phyloP scores from a whole-genome alignment of 2,329 filamentous ascomycete species.

The Calonectria pauciramosa region DNA sequence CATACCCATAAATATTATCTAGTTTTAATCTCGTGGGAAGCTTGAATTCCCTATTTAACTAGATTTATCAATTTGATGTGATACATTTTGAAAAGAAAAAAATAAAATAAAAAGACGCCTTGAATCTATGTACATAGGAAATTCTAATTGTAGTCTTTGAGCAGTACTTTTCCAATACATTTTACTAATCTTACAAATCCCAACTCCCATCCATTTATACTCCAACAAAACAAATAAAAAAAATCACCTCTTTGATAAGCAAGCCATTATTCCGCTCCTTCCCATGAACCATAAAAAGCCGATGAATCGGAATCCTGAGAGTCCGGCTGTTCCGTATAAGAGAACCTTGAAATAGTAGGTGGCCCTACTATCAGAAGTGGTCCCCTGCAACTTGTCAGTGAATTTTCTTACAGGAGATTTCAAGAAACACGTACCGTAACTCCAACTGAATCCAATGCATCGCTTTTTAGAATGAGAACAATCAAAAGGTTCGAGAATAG shows the following conservation, averaged over 20 bases:
- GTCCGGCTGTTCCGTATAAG: conserved; percentile 85
- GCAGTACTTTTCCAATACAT: not conserved
- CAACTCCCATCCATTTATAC: not conserved
- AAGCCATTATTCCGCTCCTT: conserved; percentile 94
- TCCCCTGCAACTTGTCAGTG: conserved; percentile 60
- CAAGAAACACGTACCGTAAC: conserved; percentile 65
- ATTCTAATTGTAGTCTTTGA: not conserved
- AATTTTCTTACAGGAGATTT: not conserved
- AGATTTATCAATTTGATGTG: not conserved
- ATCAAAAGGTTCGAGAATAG: conserved; percentile 92
- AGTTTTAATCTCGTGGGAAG: not conserved
- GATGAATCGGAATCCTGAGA: conserved; percentile 88
- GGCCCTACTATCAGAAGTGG: conserved; percentile 72
- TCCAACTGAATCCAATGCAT: conserved; percentile 85
- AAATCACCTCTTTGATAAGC: conserved; percentile 75
- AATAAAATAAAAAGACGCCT: not conserved
- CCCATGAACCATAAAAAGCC: conserved; percentile 95
- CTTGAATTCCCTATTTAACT: not conserved
- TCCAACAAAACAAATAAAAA: not conserved
- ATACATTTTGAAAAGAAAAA: not conserved
- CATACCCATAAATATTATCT: not conserved
- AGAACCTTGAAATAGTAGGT: conserved; percentile 90
- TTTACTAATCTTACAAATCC: not conserved
- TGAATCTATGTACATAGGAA: not conserved
- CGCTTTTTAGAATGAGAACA: conserved; percentile 88